phyloP scores from a whole-genome alignment of 2,329 filamentous ascomycete species.

The Pleomassaria siparia region DNA sequence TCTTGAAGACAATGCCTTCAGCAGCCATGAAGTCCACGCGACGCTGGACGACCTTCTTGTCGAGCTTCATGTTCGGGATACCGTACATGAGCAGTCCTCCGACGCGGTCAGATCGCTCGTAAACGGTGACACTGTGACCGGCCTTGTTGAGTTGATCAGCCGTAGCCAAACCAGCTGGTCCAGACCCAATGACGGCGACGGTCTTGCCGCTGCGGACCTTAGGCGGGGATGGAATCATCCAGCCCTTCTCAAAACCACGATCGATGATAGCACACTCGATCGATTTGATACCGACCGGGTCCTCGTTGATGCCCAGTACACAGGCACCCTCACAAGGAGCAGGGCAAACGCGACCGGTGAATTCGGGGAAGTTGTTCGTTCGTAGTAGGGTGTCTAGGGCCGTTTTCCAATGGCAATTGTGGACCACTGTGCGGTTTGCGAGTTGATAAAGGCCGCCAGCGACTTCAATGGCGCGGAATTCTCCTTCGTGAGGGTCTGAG shows the following conservation, averaged over 20 bases:
- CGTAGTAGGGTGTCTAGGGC: conserved; percentile 87
- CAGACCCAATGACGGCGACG: conserved; percentile 86
- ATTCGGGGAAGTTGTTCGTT: conserved; percentile 99
- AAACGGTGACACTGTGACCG: conserved; percentile 85
- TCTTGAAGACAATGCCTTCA: conserved; percentile 83
- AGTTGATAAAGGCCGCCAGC: too few relatives aligned
- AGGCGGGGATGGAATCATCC: conserved; percentile 87
- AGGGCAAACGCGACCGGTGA: conserved; percentile 94
- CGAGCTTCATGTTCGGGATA: conserved; percentile 99
- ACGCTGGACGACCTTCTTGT: conserved; percentile 95
- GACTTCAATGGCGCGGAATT: too few relatives aligned
- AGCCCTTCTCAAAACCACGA: conserved; percentile 95
- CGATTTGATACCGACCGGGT: conserved; percentile 96
- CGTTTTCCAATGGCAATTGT: conserved; percentile 87
- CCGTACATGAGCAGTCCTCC: conserved; percentile 97
- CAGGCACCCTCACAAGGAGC: conserved; percentile 96
- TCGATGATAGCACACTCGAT: conserved; percentile 98
- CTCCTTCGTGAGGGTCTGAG: too few relatives aligned
- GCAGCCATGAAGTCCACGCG: conserved; percentile 92
- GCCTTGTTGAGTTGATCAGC: conserved; percentile 94
- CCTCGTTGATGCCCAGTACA: conserved; percentile 93
- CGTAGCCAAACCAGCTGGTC: conserved; percentile 83
- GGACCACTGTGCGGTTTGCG: too few relatives aligned
- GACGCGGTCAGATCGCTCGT: conserved; percentile 86
- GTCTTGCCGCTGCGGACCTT: conserved; percentile 82